These are phyloP conservation scores for Colletotrichum horii DNA, from an alignment of 2,329 filamentous ascomycete species.

Conservation along the genomic window DNA sequence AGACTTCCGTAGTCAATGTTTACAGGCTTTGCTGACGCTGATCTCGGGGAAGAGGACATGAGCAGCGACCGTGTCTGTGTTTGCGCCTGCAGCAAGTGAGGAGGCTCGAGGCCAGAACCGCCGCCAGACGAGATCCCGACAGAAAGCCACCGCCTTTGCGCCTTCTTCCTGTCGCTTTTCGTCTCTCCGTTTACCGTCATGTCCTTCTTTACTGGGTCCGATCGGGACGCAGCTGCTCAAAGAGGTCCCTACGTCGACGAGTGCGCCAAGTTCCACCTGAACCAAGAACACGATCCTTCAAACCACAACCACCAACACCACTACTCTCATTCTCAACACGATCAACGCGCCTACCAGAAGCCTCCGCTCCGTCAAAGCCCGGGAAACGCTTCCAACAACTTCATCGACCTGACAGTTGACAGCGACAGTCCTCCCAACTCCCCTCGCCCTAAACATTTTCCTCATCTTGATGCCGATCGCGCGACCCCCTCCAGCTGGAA, in stretches of 20 bases:
- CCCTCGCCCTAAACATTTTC: background rate
- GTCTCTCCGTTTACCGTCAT: background rate
- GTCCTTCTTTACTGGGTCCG: constrained; percentile 12
- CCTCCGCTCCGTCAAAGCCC: background rate
- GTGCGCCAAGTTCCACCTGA: background rate
- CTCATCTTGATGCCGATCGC: constrained; percentile 2
- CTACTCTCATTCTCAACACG: background rate
- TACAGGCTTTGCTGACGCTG: constrained; percentile 14
- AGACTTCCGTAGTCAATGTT: constrained; percentile 19
- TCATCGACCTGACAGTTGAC: constrained; percentile 11
- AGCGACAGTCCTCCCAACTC: background rate
- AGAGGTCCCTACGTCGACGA: constrained; percentile 11
- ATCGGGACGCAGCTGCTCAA: constrained; percentile 6
- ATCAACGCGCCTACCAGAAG: background rate
- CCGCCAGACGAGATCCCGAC: background rate
- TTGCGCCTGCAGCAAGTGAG: constrained; percentile 18
- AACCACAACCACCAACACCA: background rate
- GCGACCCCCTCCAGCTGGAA: background rate
- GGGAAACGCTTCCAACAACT: background rate
- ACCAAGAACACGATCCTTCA: background rate
- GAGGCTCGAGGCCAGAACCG: constrained; percentile 11
- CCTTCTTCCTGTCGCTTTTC: background rate
- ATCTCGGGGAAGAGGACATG: constrained; percentile 19
- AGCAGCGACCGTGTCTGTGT: constrained; percentile 20
- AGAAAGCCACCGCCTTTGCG: background rate